Conservation (phyloP, 2,329 filamentous ascomycete species). For the Aspergillus viridinutans region DNA sequence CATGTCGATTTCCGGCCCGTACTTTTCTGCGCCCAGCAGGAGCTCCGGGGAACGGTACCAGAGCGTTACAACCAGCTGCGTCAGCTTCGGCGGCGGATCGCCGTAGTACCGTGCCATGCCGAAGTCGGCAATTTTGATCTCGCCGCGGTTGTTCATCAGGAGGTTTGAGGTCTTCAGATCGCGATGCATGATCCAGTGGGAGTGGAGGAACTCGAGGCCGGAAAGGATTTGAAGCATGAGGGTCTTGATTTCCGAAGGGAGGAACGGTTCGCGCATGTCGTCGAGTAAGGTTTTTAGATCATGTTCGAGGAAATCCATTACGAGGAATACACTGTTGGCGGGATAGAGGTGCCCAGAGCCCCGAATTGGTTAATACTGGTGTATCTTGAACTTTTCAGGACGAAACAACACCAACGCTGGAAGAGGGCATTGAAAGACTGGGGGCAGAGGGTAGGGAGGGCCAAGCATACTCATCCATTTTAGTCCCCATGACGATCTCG, state of each 20-base stretch:
- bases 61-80: constrained; percentile 88
- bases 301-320: constrained; percentile 97
- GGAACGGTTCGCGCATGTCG: constrained; percentile 90
- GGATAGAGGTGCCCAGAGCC: constrained; percentile 4
- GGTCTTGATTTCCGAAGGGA: constrained; percentile 88
- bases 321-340: constrained; percentile 70
- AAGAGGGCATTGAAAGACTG: background rate
- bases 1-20: constrained; percentile 77
- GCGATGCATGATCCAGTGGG: constrained; percentile 85
- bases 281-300: constrained; percentile 90
- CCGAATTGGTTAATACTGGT: constrained; percentile 31
- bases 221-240: constrained; percentile 76
- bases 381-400: constrained; percentile 37
- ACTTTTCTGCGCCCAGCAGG: constrained; percentile 72
- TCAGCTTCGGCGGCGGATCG: constrained; percentile 72
- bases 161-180: constrained; percentile 93
- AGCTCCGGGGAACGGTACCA: constrained; percentile 96
- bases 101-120: constrained; percentile 93
- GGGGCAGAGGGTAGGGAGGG: background rate
- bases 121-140: constrained; percentile 95
- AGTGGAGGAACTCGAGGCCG: constrained; percentile 80
- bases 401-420: background rate
- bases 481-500: constrained; percentile 77
- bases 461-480: constrained; percentile 51
- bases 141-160: constrained; percentile 89